Evolutionary conservation across 2,329 filamentous ascomycete genomes (phyloP).

Genomic region (Cordyceps tenuipes): DNA sequence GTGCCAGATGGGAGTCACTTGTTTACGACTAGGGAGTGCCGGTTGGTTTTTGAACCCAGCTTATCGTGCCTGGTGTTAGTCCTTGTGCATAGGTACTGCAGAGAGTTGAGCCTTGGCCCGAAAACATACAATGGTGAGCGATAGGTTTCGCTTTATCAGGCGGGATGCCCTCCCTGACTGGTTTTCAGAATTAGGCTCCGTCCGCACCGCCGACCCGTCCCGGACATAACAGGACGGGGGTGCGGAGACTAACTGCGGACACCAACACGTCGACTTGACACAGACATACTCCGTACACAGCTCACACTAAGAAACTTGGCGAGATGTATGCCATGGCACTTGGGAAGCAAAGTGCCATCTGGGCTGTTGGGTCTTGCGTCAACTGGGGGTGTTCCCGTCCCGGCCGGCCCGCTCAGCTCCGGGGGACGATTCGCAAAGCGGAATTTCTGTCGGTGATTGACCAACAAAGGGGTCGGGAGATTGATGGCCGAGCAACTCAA

Average conservation of each 20-base stretch:
- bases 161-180: neutral
- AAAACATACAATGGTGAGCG: neutral
- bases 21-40: neutral
- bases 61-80: neutral
- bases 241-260: neutral
- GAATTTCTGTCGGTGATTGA: neutral
- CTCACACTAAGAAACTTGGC: neutral
- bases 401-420: too few species aligned
- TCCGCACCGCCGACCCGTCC: neutral
- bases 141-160: neutral
- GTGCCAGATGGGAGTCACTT: too few species aligned
- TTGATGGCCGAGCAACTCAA: neutral
- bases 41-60: neutral
- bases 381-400: neutral
- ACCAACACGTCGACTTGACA: neutral
- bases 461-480: neutral
- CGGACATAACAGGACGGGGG: neutral
- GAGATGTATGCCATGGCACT: neutral
- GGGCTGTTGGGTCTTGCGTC: neutral
- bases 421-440: neutral
- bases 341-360: neutral
- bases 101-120: too few species aligned
- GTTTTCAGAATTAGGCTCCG: neutral
- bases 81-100: neutral
- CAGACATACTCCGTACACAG: too few species aligned